Evolutionary conservation across 305 asterid genomes (phyloP).

Genomic region (Caryopteris hybrid): DNA sequence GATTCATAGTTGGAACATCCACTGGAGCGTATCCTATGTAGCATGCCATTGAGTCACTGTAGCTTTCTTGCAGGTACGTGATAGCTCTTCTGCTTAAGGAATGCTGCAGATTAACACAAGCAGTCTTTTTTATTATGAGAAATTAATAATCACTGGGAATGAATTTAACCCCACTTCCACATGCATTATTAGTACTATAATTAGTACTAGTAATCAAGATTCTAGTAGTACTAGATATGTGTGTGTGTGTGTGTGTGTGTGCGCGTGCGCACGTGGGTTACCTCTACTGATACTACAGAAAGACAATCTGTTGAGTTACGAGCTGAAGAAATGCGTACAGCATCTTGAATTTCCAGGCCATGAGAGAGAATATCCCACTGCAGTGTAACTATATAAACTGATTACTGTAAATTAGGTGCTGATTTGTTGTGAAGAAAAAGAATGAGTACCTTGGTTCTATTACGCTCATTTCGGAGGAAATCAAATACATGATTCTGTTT

Average conservation of each 20-base stretch:
- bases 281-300: conserved; percentile 38
- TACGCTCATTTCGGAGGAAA: conserved; percentile 31
- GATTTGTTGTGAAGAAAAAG: not conserved
- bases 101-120: conserved; percentile 1
- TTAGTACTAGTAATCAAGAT: too few species aligned
- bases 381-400: not conserved
- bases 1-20: conserved; percentile 29
- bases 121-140: not conserved
- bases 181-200: too few species aligned
- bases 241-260: too few species aligned
- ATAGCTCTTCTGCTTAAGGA: conserved; percentile 12
- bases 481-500: conserved; percentile 30
- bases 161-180: too few species aligned
- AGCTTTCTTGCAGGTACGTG: conserved; percentile 47
- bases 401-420: not conserved
- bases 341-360: conserved; percentile 32
- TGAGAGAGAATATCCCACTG: conserved; percentile 56
- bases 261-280: too few species aligned
- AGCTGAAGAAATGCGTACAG: conserved; percentile 27
- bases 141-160: not conserved
- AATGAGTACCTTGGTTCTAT: conserved; percentile 35
- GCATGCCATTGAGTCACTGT: conserved; percentile 33
- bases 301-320: conserved; percentile 34
- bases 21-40: conserved; percentile 42
- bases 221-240: not conserved